Conservation (phyloP, 495 filamentous ascomycete species). For the Trichoderma asperelloides region DNA sequence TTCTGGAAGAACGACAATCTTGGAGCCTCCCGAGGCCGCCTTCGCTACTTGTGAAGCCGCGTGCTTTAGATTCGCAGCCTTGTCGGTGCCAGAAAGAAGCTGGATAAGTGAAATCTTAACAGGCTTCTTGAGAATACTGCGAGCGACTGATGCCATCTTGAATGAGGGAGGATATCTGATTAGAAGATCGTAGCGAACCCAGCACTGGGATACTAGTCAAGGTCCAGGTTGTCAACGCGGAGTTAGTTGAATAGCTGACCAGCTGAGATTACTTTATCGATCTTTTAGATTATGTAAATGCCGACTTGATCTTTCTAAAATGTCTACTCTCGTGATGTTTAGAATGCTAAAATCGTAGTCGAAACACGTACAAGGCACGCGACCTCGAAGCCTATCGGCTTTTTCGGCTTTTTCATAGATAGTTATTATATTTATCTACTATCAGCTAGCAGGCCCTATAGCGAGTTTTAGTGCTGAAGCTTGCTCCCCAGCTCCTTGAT, state of each 20-base stretch:
- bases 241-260: not conserved
- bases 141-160: constrained; percentile 13
- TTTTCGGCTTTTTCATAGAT: not conserved
- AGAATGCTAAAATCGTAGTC: not conserved
- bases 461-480: not conserved
- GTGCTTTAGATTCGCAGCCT: constrained; percentile 70
- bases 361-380: not conserved
- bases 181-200: not conserved
- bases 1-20: constrained; percentile 66
- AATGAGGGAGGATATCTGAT: not conserved
- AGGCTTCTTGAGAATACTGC: constrained; percentile 55
- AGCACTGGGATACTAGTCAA: not conserved
- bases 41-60: constrained; percentile 76
- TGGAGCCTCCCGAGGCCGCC: constrained; percentile 65
- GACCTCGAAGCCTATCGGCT: not conserved
- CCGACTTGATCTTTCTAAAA: not conserved
- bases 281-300: not conserved
- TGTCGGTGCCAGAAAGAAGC: constrained; percentile 71
- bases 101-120: constrained; percentile 79
- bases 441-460: not conserved
- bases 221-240: not conserved
- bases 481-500: not conserved
- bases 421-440: not conserved
- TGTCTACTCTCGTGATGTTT: not conserved
- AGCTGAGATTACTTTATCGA: not conserved